A percentile compares a stretch with the other conserved stretches of the same genome.
Evolutionary conservation across 495 filamentous ascomycete genomes (phyloP).

Genomic region (Penicillium pulvis): DNA sequence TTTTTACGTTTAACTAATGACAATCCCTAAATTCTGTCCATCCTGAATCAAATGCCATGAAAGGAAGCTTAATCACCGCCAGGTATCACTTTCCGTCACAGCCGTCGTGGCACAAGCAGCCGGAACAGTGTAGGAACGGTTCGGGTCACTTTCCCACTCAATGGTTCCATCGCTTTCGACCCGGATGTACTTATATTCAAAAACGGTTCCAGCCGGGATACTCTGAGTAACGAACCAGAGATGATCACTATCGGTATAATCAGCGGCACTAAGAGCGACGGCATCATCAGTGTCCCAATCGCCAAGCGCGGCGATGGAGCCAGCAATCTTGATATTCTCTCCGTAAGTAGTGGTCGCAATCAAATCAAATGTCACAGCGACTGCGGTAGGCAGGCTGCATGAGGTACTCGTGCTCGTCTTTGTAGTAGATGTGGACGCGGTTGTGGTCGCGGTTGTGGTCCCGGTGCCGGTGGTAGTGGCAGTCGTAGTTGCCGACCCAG

Average conservation of each 20-base stretch:
- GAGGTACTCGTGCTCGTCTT: conserved; percentile 29
- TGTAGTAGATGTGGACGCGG: conserved; percentile 16
- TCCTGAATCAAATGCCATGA: not conserved
- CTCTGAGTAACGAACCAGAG: conserved; percentile 58
- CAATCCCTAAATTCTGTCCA: too few species aligned
- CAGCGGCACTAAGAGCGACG: conserved; percentile 51
- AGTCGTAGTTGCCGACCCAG: conserved; percentile 25
- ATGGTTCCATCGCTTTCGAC: conserved; percentile 55
- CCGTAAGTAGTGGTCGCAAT: conserved; percentile 56
- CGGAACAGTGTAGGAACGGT: conserved; percentile 60
- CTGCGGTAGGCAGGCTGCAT: conserved; percentile 49
- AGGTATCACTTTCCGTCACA: conserved; percentile 38
- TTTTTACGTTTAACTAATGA: too few species aligned
- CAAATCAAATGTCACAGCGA: conserved; percentile 63
- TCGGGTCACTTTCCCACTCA: conserved; percentile 66
- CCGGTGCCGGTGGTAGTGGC: conserved; percentile 21
- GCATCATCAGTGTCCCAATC: conserved; percentile 55
- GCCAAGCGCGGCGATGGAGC: conserved; percentile 56
- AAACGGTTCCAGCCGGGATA: conserved; percentile 51
- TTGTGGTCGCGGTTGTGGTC: conserved; percentile 32
- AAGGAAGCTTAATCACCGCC: conserved; percentile 14
- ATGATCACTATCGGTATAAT: conserved; percentile 57
- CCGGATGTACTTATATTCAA: conserved; percentile 73
- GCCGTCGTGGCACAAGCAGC: conserved; percentile 42
- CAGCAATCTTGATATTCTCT: conserved; percentile 61